Evolutionary conservation across 2,329 filamentous ascomycete genomes (phyloP).

Genomic region (Fusarium sp.): DNA sequence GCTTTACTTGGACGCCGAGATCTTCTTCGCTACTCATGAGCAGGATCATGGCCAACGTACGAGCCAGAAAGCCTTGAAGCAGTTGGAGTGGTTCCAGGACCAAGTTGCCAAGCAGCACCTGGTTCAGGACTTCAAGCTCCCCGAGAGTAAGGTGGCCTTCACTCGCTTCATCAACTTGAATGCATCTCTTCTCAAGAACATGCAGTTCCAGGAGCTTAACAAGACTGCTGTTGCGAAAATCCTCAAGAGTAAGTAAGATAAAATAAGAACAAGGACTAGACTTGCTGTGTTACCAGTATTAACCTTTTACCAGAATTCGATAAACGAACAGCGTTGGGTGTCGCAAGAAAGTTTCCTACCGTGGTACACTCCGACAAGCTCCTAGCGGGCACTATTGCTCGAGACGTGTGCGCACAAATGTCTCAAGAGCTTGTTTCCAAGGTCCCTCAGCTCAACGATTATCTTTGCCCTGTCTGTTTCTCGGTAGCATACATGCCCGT

Average conservation of each 20-base stretch:
- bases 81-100: conserved; percentile 78
- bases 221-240: conserved; percentile 82
- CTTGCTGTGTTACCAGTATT: conserved; percentile 4
- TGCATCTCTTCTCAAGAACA: conserved; percentile 76
- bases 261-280: neutral
- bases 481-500: conserved; percentile 84
- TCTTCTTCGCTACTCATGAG: conserved; percentile 86
- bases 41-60: conserved; percentile 74
- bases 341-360: conserved; percentile 70
- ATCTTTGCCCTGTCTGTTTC: conserved; percentile 83
- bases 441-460: conserved; percentile 86
- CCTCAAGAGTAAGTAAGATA: conserved; percentile 73
- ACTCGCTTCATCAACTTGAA: conserved; percentile 79
- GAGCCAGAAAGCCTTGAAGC: conserved; percentile 71
- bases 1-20: conserved; percentile 79
- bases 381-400: conserved; percentile 75
- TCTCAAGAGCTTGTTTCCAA: conserved; percentile 76
- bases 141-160: conserved; percentile 72
- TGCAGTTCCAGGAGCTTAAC: conserved; percentile 89
- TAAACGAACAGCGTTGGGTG: conserved; percentile 81
- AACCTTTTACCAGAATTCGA: conserved; percentile 76
- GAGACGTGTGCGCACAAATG: conserved; percentile 79
- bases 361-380: conserved; percentile 69
- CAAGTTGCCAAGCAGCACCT: conserved; percentile 71
- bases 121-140: conserved; percentile 71